Percentiles rank a stretch among this genome's conserved stretches.
These are phyloP conservation scores for Fonsecaea multimorphosa DNA, from an alignment of 2,329 filamentous ascomycete genomes.

Conservation along the genomic window DNA sequence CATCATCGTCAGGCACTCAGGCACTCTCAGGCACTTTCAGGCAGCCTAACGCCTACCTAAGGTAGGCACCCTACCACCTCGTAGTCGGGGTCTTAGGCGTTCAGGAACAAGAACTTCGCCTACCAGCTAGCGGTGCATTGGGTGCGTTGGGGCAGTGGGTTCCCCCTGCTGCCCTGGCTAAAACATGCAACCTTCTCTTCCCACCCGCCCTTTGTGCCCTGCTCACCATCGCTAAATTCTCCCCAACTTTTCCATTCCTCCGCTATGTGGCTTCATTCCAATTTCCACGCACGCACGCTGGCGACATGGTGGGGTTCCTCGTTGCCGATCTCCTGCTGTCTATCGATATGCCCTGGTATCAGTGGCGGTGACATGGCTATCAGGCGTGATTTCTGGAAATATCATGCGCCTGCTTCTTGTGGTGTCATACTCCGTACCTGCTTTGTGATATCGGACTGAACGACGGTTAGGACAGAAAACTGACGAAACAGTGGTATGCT, in stretches of 20 bases:
- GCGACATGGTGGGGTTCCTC: conserved; percentile 13
- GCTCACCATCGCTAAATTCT: conserved; percentile 18
- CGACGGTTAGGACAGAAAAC: not conserved
- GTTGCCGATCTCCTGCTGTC: conserved; percentile 13
- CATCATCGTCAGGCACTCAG: conserved; percentile 5
- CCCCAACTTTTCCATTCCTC: conserved; percentile 23
- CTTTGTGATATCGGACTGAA: not conserved
- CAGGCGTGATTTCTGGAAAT: not conserved
- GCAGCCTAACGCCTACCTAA: no score
- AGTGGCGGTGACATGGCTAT: not conserved
- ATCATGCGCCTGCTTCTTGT: not conserved
- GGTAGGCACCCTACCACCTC: no score
- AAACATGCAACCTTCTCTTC: conserved; percentile 4
- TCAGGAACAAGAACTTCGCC: not conserved
- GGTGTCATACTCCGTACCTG: no score
- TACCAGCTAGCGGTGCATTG: not conserved
- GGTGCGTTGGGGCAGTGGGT: not conserved
- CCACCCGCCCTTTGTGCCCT: conserved; percentile 1
- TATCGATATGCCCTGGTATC: conserved; percentile 27
- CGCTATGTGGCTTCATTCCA: conserved; percentile 21
- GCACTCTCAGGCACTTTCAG: not conserved
- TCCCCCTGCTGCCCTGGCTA: not conserved
- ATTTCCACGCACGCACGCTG: conserved; percentile 25
- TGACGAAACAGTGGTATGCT: not conserved
- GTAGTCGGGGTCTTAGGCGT: not conserved